Evolutionary conservation across 2,329 filamentous ascomycete genomes (phyloP), one percentile per base, ranked within the genome.

Genomic region (Xylariomycetidae sp.): DNA sequence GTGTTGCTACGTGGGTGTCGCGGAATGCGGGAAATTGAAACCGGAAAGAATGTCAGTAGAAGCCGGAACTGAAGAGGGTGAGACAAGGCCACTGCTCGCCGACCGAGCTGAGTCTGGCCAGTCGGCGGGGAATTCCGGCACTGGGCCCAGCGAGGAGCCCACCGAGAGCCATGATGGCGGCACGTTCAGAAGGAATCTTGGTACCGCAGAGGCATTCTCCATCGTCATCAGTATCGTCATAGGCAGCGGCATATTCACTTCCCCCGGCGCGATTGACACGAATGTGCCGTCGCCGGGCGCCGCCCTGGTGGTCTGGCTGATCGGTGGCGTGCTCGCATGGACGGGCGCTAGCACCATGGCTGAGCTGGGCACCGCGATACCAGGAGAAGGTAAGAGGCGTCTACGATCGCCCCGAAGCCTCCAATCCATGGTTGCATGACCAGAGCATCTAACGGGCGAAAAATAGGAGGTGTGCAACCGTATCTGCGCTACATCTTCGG

Each of bases 151-250:
- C n/a, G n/a, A n/a, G n/a, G n/a, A n/a, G n/a, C n/a, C n/a, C n/a
- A 23, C 8, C 20, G 20, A n/a, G 8, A 23, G 20, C 20, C 8
- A n/a, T n/a, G 20, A n/a, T n/a, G 20, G 38, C n/a, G 49, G 48
- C 27, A 51, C 49, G 3, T 57, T 58, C 34, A 51, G 40, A 8
- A 51, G 42, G 15, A 58, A 48, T 19, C 51, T 58, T 12, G 56
- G 54, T 22, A 48, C 53, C 2, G 41, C 46, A 12, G 53, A 56
- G 23, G 54, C 54, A 0, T 80, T 80, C 41, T 73, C 72, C 15
- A 74, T 82, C 29, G 63, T 81, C 25, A 70, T 81, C 39, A 75
- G 73, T 45, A 74, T 81, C 40, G 76, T 80, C 34, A 79, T 82
- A 30, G 78, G 78, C 6, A 77, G 72, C 33, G 77, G 78, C 20